Evolutionary conservation across 805 yeast genomes (phyloP), one percentile per base, ranked within the genome.

Genomic region (Kregervanrija delftensis): DNA sequence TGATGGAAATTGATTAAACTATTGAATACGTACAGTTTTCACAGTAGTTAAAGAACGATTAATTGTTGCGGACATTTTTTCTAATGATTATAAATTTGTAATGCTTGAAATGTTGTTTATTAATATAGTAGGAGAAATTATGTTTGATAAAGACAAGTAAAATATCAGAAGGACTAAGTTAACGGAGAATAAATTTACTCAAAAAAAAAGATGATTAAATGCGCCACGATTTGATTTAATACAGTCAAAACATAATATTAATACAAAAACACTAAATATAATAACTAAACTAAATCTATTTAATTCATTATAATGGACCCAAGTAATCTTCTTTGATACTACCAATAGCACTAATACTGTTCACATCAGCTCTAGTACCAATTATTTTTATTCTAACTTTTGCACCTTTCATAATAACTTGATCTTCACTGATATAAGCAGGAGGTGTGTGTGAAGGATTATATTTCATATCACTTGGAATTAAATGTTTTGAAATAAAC

Each of bases 391-490:
- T 81, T 63, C 99, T 78, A 32, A 93, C 93, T 54, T 91, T 80
- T 44, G 96, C 82, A 35, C 97, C 96, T 64, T 91, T 91, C 60
- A 87, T 95, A 39, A 93, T 88, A 50, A 87, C 83, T 68, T 91
- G 98, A 56, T 93, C 99, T 16, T 91, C 93, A 49, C 91, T 82
- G 51, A 86, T 95, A 64, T 88, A 93, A 6, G 97, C 96, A n/a
- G 99, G 99, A 9, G 99, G 99, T 56, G 91, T 90, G 32, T 96
- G 90, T 15, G 95, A 84, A 8, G 98, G 96, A 55, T 90, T 91
- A 65, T 83, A 93, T 47, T 81, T 75, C 89, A 93, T 85, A 61
- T 91, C 96, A 34, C 86, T 80, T 8, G 99, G 98, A 56, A 93
- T 90, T 63, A 90, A 74, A 67, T 91, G 97, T 33, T 95, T 89